Evolutionary conservation across 164 flowering plant species (phyloP).

Genomic region (Vitis cinerea): DNA sequence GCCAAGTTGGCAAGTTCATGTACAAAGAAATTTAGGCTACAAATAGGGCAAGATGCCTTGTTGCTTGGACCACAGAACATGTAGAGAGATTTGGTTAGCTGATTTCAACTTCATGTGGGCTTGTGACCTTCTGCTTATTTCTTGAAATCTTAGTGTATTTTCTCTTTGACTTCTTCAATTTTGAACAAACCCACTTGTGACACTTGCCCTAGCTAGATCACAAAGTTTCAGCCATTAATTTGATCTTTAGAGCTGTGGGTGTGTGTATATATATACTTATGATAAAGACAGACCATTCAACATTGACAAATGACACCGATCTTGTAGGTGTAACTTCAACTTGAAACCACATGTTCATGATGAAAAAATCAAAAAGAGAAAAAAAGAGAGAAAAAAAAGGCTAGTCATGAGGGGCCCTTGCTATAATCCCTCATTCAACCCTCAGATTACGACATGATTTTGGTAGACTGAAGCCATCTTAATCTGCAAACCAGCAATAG

Average conservation of each 20-base stretch:
- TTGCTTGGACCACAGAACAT: neutral
- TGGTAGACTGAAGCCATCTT: too few relatives aligned
- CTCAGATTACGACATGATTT: too few relatives aligned
- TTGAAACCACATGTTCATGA: neutral
- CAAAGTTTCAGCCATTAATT: neutral
- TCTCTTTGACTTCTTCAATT: too few relatives aligned
- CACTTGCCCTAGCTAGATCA: neutral
- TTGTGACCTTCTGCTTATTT: neutral
- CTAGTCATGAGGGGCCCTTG: too few relatives aligned
- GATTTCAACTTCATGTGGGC: neutral
- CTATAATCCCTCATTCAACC: too few relatives aligned
- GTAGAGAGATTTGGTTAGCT: neutral
- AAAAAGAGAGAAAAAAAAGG: too few relatives aligned
- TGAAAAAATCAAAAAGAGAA: neutral
- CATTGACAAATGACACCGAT: neutral
- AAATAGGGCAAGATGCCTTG: neutral
- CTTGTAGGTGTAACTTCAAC: neutral
- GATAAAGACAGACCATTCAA: neutral
- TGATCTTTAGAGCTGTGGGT: neutral
- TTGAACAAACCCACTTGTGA: neutral
- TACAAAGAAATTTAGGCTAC: neutral
- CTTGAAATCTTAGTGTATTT: neutral
- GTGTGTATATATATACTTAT: neutral
- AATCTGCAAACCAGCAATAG: too few relatives aligned
- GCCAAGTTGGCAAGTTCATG: neutral